These are phyloP conservation scores for Gracilariopsis chorda DNA, from an alignment of 23 red algal genomes.

Conservation along the genomic window DNA sequence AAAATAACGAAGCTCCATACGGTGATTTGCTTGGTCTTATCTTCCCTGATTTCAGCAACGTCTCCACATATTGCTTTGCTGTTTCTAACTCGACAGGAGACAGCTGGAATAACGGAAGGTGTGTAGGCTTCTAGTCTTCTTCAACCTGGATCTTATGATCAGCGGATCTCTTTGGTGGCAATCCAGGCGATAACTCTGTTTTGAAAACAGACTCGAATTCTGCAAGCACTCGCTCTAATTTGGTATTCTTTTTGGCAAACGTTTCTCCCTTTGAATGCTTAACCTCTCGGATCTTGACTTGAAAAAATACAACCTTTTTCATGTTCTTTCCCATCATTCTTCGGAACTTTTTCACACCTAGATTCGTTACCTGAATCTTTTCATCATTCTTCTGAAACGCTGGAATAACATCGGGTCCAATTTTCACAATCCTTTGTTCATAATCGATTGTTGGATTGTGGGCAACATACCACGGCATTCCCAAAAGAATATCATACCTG, in stretches of 20 bases:
- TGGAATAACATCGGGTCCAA: neutral
- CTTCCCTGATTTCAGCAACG: neutral
- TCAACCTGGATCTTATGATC: neutral
- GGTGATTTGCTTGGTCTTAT: neutral
- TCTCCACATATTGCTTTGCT: neutral
- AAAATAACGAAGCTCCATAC: neutral
- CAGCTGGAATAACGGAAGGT: neutral
- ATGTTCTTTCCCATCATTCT: neutral
- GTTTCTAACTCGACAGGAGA: neutral
- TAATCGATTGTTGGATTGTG: neutral
- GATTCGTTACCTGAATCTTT: neutral
- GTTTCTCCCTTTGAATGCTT: too few species aligned
- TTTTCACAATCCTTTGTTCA: neutral
- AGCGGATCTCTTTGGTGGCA: too few species aligned
- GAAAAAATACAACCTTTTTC: too few species aligned
- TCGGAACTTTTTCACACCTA: neutral
- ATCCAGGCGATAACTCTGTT: too few species aligned
- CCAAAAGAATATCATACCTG: slow-evolving; percentile 5
- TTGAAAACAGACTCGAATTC: too few species aligned
- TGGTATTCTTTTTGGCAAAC: too few species aligned
- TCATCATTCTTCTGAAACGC: neutral
- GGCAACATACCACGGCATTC: neutral
- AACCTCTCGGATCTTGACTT: too few species aligned
- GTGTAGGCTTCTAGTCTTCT: neutral
- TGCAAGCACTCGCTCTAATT: too few species aligned